These are phyloP conservation scores for Suhomyces maxii DNA, from an alignment of 1,139 yeast genomes.

Conservation along the genomic window DNA sequence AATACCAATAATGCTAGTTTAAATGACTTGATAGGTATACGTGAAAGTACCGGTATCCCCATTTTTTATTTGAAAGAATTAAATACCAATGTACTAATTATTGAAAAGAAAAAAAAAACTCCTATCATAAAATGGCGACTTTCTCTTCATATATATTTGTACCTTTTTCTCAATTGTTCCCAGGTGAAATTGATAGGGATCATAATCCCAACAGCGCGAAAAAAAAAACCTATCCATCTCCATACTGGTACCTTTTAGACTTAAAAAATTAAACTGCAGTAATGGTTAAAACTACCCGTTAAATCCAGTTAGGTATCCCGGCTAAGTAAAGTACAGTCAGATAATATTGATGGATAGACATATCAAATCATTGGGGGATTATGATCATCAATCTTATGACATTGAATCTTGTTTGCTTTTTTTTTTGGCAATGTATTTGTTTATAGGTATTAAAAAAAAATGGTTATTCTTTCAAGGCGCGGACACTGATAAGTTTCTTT, in stretches of 20 bases:
- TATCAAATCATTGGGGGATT: no score
- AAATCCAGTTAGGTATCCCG: no score
- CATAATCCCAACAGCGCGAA: slow-evolving; percentile 5
- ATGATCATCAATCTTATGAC: no score
- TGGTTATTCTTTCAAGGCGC: no score
- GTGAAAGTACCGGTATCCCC: slow-evolving; percentile 2
- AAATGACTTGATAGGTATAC: slow-evolving; percentile 1
- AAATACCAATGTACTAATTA: background rate
- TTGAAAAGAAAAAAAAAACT: background rate
- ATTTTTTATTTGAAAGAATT: background rate
- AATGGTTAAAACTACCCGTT: no score
- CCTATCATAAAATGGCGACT: background rate
- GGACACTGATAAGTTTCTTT: no score
- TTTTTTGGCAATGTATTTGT: no score
- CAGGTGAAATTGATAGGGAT: slow-evolving; percentile 1
- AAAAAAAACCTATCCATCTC: slow-evolving; percentile 1
- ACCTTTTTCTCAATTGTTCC: background rate
- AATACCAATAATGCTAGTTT: slow-evolving; percentile 4
- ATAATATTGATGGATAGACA: no score
- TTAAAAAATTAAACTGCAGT: no score
- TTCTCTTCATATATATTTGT: background rate
- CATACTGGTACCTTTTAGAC: background rate
- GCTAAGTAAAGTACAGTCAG: no score
- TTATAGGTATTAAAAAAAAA: no score
- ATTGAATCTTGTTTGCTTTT: no score